Evolutionary conservation across 108 stramenopile species (phyloP).

Genomic region (Nitzschia putrida): DNA sequence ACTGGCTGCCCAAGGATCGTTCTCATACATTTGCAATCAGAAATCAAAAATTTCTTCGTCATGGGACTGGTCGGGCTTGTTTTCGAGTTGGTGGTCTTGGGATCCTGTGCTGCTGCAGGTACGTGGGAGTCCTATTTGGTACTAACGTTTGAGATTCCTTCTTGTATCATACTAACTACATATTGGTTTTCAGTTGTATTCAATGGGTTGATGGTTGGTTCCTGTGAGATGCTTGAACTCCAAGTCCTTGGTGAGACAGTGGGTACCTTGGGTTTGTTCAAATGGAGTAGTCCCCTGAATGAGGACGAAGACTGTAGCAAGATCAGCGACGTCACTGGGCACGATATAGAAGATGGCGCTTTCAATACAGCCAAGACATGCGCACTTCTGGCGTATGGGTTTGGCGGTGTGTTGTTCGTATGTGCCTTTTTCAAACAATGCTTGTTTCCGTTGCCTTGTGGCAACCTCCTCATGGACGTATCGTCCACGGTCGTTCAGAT

Average conservation of each 20-base stretch:
- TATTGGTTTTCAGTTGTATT: neutral
- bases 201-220: slow-evolving; percentile 13
- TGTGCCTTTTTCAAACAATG: slow-evolving; percentile 41
- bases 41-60: no score
- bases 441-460: slow-evolving; percentile 31
- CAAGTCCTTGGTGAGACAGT: neutral
- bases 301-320: neutral
- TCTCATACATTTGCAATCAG: no score
- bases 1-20: no score
- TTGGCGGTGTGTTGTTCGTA: slow-evolving; percentile 31
- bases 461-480: slow-evolving; percentile 25
- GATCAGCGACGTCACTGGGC: neutral
- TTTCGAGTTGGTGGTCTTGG: slow-evolving; percentile 24
- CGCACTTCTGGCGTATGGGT: slow-evolving; percentile 9
- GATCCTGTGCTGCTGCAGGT: slow-evolving; percentile 16
- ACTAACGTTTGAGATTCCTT: no score
- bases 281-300: slow-evolving; percentile 1
- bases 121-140: no score
- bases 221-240: slow-evolving; percentile 4
- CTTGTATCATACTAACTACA: no score
- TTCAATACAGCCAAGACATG: slow-evolving; percentile 3
- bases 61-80: slow-evolving; percentile 26
- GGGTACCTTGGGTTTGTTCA: slow-evolving; percentile 9
- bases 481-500: slow-evolving; percentile 15
- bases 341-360: slow-evolving; percentile 1